Evolutionary conservation across 2,329 filamentous ascomycete genomes (phyloP).

Genomic region (Ambrosiella beaveri): DNA sequence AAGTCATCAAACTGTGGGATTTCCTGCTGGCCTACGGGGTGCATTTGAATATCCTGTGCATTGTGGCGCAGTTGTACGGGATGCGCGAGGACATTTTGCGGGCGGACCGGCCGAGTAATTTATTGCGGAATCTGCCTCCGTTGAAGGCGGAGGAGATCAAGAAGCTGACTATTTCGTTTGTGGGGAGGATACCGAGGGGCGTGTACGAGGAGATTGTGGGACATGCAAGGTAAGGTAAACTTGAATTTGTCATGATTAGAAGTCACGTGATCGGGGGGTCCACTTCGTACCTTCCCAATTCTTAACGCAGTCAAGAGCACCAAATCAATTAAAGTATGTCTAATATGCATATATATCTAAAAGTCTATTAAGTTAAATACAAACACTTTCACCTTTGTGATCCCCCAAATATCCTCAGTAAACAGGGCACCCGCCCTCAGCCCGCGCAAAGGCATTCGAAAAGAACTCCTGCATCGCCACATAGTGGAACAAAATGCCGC

Average conservation of each 20-base stretch:
- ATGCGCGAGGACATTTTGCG: conserved; percentile 58
- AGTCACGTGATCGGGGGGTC: background rate
- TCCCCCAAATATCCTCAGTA: conserved; percentile 22
- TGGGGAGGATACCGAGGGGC: conserved; percentile 77
- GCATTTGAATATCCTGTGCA: conserved; percentile 88
- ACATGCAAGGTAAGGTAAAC: conserved; percentile 49
- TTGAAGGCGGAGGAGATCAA: conserved; percentile 74
- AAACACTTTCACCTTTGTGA: background rate
- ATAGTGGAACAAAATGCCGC: conserved; percentile 96
- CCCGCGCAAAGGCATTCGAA: conserved; percentile 53
- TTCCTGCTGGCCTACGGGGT: conserved; percentile 92
- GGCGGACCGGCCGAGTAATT: conserved; percentile 61
- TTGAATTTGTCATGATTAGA: no score
- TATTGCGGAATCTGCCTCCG: conserved; percentile 72
- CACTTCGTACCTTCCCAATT: no score
- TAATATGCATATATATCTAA: background rate
- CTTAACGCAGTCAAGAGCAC: no score
- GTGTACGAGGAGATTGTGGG: conserved; percentile 78
- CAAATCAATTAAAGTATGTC: background rate
- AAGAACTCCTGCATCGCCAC: conserved; percentile 93
- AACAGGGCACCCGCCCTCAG: conserved; percentile 39
- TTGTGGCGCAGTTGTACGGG: conserved; percentile 83
- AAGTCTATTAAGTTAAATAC: background rate
- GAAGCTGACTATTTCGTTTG: conserved; percentile 66
- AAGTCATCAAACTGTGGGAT: conserved; percentile 89